phyloP scores from a whole-genome alignment of 2,329 filamentous ascomycete genomes.

The Teratosphaeria gauchensis region DNA sequence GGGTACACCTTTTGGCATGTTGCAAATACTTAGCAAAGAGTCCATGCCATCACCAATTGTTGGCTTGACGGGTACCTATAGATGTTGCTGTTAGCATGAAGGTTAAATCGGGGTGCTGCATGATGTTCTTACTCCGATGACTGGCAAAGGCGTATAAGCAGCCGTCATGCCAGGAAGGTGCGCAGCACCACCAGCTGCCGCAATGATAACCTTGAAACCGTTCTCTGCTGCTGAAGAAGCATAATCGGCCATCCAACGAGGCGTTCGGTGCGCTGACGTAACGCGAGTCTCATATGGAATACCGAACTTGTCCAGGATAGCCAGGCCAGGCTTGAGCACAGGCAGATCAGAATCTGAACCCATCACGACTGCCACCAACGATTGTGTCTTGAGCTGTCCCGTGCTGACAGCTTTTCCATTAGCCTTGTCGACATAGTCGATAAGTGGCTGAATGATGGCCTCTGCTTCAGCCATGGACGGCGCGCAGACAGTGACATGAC shows the following conservation, averaged over 20 bases:
- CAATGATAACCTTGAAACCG: conserved; percentile 39
- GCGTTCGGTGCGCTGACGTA: conserved; percentile 58
- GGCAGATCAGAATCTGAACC: conserved; percentile 70
- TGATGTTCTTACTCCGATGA: conserved; percentile 30
- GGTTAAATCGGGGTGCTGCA: neutral
- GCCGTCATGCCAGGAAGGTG: conserved; percentile 45
- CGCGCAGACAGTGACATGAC: conserved; percentile 77
- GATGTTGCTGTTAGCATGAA: neutral
- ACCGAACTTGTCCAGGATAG: conserved; percentile 58
- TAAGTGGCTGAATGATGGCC: conserved; percentile 57
- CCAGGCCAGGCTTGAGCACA: conserved; percentile 55
- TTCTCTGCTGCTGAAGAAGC: conserved; percentile 29
- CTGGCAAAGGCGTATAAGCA: conserved; percentile 39
- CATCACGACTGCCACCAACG: conserved; percentile 70
- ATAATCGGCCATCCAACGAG: conserved; percentile 38
- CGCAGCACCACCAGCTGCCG: conserved; percentile 40
- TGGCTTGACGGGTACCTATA: conserved; percentile 39
- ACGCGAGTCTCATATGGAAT: conserved; percentile 66
- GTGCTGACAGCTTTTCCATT: conserved; percentile 34
- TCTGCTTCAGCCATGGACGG: conserved; percentile 59
- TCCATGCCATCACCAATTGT: conserved; percentile 42
- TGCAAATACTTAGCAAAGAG: conserved; percentile 40
- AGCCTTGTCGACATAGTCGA: conserved; percentile 52
- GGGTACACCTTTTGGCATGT: conserved; percentile 41
- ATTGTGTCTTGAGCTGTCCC: conserved; percentile 22